Base-by-base conservation (phyloP, 768 basidiomycete genomes). In the Mycena latifolia region DNA sequence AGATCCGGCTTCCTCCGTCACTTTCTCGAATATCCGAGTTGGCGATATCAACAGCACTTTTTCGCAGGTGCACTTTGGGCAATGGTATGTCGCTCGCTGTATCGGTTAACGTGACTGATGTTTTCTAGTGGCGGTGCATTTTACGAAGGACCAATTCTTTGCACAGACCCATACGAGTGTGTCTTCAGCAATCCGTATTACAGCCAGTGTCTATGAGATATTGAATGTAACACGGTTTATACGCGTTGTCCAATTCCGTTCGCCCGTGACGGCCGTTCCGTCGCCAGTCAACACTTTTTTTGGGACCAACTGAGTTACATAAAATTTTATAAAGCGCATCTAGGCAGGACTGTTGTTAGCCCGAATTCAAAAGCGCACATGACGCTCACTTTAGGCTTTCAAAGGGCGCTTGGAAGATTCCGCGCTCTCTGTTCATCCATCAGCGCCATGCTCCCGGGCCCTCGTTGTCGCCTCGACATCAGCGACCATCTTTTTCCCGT, bases 1-100 rank as follows among this genome's bases (percentile, higher is more conserved):
- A 17, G 60, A 74, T 55, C 60, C 78, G 46, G 66, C 59, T 55
- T 68, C 76, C 33, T 72, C 70, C 35, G 79, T 81, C 71, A 75
- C 69, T 51, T 81, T 73, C 75, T 80, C 79, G 33, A 80, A 80
- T 74, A 81, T 80, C 76, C 76, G 76, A 71, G 76, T 77, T 62
- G 80, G 80, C 39, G 68, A 71, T 70, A 76, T 81, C 74, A 76
- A 75, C 66, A 78, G 78, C 43, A 81, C 80, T 53, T 81, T 67
- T 51, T 43, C 58, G n/a, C 56, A 53, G 63, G 41, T 46, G 39
- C 55, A 65, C 11, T 65, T 27, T 24, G 63, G 56, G 25, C 63
- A 65, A 43, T 65, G 63, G 63, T 64, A 46, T 24, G 63, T 57
- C 39, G 29, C 46, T 55, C 47, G 45, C 47, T 50, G 45, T 56